Evolutionary conservation across 2,329 filamentous ascomycete species (phyloP).

Genomic region (Fusarium subtropicale): DNA sequence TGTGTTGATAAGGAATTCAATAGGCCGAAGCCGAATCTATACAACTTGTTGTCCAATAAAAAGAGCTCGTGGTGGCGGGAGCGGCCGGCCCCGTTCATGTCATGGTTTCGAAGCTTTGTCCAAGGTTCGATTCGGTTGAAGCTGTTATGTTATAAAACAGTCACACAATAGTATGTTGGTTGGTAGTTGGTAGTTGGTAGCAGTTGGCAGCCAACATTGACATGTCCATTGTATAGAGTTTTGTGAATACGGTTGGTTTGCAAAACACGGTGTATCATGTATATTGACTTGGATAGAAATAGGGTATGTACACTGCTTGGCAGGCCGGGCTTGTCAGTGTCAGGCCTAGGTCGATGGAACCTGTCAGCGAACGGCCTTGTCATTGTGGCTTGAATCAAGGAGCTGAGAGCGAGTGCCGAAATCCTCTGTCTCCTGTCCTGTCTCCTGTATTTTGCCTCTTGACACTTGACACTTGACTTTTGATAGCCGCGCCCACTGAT

Average conservation of each 20-base stretch:
- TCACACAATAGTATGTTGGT: too few species aligned
- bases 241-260: neutral
- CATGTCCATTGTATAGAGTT: neutral
- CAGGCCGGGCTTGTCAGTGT: neutral
- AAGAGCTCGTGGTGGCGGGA: slow-evolving; percentile 29
- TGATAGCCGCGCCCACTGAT: slow-evolving; percentile 24
- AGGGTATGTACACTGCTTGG: slow-evolving; percentile 7
- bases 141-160: neutral
- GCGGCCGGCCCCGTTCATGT: slow-evolving; percentile 31
- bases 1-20: slow-evolving; percentile 16
- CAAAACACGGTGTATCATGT: neutral
- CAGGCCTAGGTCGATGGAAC: neutral
- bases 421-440: slow-evolving; percentile 11
- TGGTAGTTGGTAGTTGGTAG: neutral
- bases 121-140: neutral
- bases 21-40: slow-evolving; percentile 18
- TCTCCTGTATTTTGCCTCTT: slow-evolving; percentile 10
- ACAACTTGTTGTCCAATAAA: slow-evolving; percentile 24
- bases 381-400: slow-evolving; percentile 23
- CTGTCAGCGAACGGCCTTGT: slow-evolving; percentile 5
- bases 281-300: neutral
- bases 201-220: neutral
- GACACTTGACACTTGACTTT: slow-evolving; percentile 14
- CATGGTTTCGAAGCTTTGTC: slow-evolving; percentile 8
- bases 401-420: slow-evolving; percentile 32